Conservation (phyloP, 768 basidiomycete genomes). For the Suillus subluteus region DNA sequence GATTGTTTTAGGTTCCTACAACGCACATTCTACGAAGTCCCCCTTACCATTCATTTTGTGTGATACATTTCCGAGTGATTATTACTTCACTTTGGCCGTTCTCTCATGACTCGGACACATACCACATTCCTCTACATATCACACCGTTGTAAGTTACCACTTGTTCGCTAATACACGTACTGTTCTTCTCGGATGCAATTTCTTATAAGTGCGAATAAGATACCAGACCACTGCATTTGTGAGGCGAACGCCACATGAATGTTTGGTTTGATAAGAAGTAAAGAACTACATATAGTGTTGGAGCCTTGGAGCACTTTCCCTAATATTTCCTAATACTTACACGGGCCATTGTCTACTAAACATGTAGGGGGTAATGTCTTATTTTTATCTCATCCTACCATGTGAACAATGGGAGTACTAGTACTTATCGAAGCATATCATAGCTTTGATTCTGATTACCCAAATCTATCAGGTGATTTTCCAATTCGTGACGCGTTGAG, state of each 20-base stretch:
- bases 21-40: background rate
- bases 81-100: background rate
- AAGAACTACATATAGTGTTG: background rate
- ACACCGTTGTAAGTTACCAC: background rate
- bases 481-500: background rate
- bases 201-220: background rate
- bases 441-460: background rate
- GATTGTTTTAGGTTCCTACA: background rate
- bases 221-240: background rate
- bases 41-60: background rate
- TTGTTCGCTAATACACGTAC: background rate
- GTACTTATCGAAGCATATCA: background rate
- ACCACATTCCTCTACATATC: background rate
- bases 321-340: background rate
- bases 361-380: background rate
- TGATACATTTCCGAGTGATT: background rate
- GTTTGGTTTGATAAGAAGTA: background rate
- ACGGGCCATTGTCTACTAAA: background rate
- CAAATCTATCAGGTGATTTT: background rate
- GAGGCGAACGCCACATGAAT: background rate
- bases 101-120: background rate
- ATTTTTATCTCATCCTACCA: background rate
- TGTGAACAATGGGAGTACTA: too few relatives aligned
- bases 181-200: background rate
- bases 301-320: background rate